These are phyloP conservation scores for Lentinus brumalis DNA, from an alignment of 768 basidiomycete genomes.

Conservation along the genomic window DNA sequence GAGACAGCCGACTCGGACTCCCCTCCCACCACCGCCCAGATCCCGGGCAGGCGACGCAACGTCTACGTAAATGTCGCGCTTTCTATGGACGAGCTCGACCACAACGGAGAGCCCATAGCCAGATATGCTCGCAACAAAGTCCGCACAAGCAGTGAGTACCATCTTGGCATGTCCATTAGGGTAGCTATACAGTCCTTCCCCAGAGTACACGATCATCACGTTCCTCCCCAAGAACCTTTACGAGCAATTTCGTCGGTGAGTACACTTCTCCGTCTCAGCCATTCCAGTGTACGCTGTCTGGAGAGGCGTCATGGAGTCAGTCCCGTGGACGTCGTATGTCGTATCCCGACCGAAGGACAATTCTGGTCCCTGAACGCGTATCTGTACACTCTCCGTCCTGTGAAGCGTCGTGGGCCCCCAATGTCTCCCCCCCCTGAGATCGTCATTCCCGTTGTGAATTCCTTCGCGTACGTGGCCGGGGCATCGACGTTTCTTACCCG, in stretches of 20 bases:
- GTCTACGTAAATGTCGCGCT: conserved; percentile 80
- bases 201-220: conserved; percentile 88
- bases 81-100: conserved; percentile 63
- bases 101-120: conserved; percentile 71
- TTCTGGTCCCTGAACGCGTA: no score
- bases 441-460: no score
- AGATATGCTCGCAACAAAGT: conserved; percentile 94
- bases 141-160: conserved; percentile 78
- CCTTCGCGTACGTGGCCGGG: no score
- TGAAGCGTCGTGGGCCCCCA: no score
- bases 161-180: conserved; percentile 1
- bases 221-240: conserved; percentile 94
- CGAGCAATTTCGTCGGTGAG: conserved; percentile 90
- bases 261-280: not conserved
- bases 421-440: no score
- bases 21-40: conserved; percentile 34
- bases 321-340: no score
- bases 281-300: no score
- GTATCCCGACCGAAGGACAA: no score
- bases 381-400: no score
- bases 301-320: no score
- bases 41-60: conserved; percentile 61
- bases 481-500: no score
- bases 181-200: not conserved
- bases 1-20: conserved; percentile 32